These are phyloP conservation scores for Boletus barrowsii DNA, from an alignment of 768 basidiomycete genomes.

Conservation along the genomic window DNA sequence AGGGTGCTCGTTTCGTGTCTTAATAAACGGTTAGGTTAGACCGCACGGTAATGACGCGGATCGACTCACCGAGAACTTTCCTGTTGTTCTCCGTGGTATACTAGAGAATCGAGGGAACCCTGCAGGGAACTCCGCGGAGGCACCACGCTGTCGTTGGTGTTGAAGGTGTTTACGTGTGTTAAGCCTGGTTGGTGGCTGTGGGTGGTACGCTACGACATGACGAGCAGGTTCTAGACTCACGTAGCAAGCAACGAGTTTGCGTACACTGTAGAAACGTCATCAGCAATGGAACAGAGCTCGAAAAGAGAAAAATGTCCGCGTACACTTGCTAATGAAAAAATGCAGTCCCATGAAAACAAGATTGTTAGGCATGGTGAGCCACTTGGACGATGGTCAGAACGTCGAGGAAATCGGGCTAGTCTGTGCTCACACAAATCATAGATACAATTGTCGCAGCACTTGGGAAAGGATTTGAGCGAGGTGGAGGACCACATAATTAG, in stretches of 20 bases:
- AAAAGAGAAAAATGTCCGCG: conserved; percentile 5
- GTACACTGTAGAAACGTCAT: conserved; percentile 35
- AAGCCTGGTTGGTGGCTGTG: conserved; percentile 27
- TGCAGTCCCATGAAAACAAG: conserved; percentile 53
- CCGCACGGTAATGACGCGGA: background rate
- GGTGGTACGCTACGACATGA: background rate
- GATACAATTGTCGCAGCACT: conserved; percentile 43
- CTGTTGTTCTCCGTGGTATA: conserved; percentile 12
- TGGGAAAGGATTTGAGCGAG: background rate
- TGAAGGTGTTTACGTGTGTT: conserved; percentile 37
- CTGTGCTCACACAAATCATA: conserved; percentile 39
- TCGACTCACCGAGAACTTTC: conserved; percentile 11
- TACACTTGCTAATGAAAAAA: conserved; percentile 52
- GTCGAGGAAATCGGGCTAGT: background rate
- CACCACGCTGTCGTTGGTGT: conserved; percentile 26
- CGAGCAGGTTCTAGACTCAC: conserved; percentile 7
- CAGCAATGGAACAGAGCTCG: background rate
- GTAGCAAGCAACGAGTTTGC: conserved; percentile 52
- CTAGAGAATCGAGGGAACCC: conserved; percentile 25
- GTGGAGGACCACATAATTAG: background rate
- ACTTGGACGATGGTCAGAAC: conserved; percentile 25
- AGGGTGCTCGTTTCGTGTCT: conserved; percentile 11
- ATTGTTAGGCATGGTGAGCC: conserved; percentile 45
- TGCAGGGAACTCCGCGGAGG: conserved; percentile 28
- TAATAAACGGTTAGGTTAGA: background rate